Evolutionary conservation across 257 asterid genomes (phyloP), one percentile per base, ranked within the genome.

Genomic region (Leonotis leonurus): DNA sequence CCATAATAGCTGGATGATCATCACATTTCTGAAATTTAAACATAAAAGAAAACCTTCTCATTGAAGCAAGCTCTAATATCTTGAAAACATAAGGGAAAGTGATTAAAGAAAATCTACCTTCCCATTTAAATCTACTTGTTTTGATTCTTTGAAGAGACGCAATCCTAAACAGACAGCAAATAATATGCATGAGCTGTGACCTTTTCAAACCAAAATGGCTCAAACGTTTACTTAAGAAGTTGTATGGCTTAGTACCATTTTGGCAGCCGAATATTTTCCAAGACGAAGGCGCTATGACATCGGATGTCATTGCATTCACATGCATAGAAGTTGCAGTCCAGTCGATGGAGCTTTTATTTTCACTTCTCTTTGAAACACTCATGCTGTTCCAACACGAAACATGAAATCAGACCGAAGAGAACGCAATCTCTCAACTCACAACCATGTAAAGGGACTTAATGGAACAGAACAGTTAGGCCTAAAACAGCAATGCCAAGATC

Each of bases 211-310:
- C 5, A 60, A 1, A 17, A 6, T n/a, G 0, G 22, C 40, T 40
- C 25, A n/a, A 53, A 21, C 3, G n/a, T n/a, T n/a, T 39, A 44
- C 43, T 25, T 6, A 69, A 7, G 37, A 6, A 13, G 6, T 5
- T 25, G 35, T 11, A 3, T 16, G 20, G 11, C 6, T 53, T 32
- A 36, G 26, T 77, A 87, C 97, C 97, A 70, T 87, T 81, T 72
- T 85, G 85, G 76, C 87, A 84, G 72, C 95, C 94, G 69, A 84
- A 89, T 72, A 89, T 84, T 64, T 81, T 87, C 97, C 97, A 89
- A 1, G 95, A 83, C 16, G 92, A 83, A 78, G 97, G 90, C 53
- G 90, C 87, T 35, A 89, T 72, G 54, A 89, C 97, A 62, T 90
- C 96, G 10, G 91, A 78, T 35, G 91, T 66, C 88, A 76, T 76